Conservation (phyloP, 345 rosid species). For the Eucalyptus regnans region DNA sequence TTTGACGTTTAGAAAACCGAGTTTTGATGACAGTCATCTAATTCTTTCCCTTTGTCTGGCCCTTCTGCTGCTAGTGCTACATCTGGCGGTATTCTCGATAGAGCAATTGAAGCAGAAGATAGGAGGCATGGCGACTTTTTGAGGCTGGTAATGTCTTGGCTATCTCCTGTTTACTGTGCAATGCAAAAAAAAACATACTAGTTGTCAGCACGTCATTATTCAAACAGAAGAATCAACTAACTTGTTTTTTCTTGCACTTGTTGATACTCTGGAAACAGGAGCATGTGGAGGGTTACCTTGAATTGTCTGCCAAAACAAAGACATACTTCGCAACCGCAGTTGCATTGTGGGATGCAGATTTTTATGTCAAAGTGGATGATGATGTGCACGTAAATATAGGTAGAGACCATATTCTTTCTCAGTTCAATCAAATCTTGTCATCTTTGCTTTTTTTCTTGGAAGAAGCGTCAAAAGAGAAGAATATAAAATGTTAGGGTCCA, state of each 20-base stretch:
- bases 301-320: conserved; percentile 91
- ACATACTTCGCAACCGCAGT: conserved; percentile 77
- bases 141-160: conserved; percentile 57
- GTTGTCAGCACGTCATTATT: not conserved
- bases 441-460: not conserved
- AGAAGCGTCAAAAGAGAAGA: not conserved
- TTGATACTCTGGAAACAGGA: conserved; percentile 40
- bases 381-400: conserved; percentile 98
- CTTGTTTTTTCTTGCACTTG: not conserved
- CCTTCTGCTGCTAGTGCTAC: conserved; percentile 45
- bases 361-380: conserved; percentile 95
- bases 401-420: conserved; percentile 1
- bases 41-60: not conserved
- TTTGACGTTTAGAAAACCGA: not conserved
- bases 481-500: not conserved
- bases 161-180: not conserved
- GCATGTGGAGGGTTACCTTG: conserved; percentile 96
- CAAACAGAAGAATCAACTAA: not conserved
- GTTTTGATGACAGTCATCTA: not conserved
- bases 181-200: not conserved
- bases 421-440: not conserved
- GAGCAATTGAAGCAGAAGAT: conserved; percentile 96
- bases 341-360: conserved; percentile 93
- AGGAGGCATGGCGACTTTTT: conserved; percentile 84
- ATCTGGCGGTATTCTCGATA: conserved; percentile 89